Evolutionary conservation across 2,329 filamentous ascomycete genomes (phyloP).

Genomic region (Aureobasidium melanogenum): DNA sequence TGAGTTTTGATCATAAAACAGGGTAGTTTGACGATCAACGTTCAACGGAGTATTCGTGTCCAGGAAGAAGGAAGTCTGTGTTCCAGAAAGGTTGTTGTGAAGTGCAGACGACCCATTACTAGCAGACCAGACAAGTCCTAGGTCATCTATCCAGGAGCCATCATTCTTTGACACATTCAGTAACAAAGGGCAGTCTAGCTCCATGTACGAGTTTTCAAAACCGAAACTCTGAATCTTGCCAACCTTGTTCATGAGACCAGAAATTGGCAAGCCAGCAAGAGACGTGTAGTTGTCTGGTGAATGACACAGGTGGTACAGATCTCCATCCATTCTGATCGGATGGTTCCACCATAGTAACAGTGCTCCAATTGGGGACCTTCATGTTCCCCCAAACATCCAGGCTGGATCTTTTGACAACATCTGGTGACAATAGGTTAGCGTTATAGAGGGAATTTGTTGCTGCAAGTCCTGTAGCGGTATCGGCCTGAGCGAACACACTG

Average conservation of each 20-base stretch:
- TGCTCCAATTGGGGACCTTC: slow-evolving; percentile 21
- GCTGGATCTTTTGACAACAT: slow-evolving; percentile 19
- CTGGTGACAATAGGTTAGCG: slow-evolving; percentile 22
- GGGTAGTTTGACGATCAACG: neutral
- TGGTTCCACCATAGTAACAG: neutral
- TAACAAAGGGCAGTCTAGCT: slow-evolving; percentile 3
- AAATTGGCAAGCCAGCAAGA: slow-evolving; percentile 24
- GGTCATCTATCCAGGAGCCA: slow-evolving; percentile 4
- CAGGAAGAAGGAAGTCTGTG: slow-evolving; percentile 19
- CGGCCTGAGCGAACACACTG: neutral
- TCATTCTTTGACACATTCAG: slow-evolving; percentile 10
- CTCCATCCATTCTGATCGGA: slow-evolving; percentile 19
- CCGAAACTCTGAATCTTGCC: slow-evolving; percentile 16
- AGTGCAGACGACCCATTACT: neutral
- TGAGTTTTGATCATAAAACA: neutral
- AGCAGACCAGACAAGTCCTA: slow-evolving; percentile 6
- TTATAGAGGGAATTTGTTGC: slow-evolving; percentile 19
- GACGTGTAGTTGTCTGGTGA: slow-evolving; percentile 22
- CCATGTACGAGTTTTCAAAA: slow-evolving; percentile 21
- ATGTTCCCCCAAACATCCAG: slow-evolving; percentile 28
- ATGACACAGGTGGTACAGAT: slow-evolving; percentile 13
- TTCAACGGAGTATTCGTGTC: slow-evolving; percentile 18
- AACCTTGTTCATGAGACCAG: slow-evolving; percentile 14
- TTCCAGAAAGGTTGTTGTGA: neutral
- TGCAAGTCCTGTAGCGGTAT: neutral